These are phyloP conservation scores for Pythium utonaiense DNA, from an alignment of 352 stramenopile genomes.

Conservation along the genomic window DNA sequence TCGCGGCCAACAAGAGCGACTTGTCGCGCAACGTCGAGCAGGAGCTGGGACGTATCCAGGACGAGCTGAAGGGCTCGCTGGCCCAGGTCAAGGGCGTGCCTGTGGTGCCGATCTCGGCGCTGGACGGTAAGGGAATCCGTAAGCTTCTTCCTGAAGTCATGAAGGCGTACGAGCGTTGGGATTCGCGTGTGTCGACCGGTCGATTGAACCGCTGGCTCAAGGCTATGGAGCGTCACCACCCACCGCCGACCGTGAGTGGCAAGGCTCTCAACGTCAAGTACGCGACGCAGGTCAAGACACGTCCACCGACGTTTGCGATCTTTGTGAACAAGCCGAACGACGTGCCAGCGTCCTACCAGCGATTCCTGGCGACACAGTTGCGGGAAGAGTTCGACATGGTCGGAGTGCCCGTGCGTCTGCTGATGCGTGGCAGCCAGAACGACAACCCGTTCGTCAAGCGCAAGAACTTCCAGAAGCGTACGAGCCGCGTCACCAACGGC, in stretches of 20 bases:
- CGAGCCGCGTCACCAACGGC: slow-evolving; percentile 53
- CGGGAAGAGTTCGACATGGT: slow-evolving; percentile 86
- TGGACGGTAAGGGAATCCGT: slow-evolving; percentile 72
- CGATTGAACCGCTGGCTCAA: slow-evolving; percentile 82
- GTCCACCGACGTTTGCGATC: slow-evolving; percentile 74
- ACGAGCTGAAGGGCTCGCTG: slow-evolving; percentile 66
- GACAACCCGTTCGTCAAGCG: slow-evolving; percentile 84
- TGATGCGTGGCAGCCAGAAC: slow-evolving; percentile 66
- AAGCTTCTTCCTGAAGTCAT: slow-evolving; percentile 80
- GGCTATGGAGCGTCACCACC: slow-evolving; percentile 80
- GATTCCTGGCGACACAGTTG: slow-evolving; percentile 71
- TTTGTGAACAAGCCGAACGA: slow-evolving; percentile 81
- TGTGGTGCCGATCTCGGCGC: slow-evolving; percentile 73
- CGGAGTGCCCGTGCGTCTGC: slow-evolving; percentile 66
- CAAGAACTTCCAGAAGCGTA: slow-evolving; percentile 80
- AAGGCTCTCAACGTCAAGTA: slow-evolving; percentile 88
- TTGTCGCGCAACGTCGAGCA: slow-evolving; percentile 46
- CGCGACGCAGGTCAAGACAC: slow-evolving; percentile 81
- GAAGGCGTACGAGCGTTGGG: slow-evolving; percentile 80
- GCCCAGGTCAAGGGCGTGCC: slow-evolving; percentile 75
- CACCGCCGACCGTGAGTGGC: slow-evolving; percentile 74
- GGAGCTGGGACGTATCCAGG: slow-evolving; percentile 63
- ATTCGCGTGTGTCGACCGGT: slow-evolving; percentile 72
- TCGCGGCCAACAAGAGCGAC: slow-evolving; percentile 81
- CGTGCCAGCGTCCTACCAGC: slow-evolving; percentile 73